Evolutionary conservation across 2,329 filamentous ascomycete genomes (phyloP).

Genomic region (Penicillium occitanis): DNA sequence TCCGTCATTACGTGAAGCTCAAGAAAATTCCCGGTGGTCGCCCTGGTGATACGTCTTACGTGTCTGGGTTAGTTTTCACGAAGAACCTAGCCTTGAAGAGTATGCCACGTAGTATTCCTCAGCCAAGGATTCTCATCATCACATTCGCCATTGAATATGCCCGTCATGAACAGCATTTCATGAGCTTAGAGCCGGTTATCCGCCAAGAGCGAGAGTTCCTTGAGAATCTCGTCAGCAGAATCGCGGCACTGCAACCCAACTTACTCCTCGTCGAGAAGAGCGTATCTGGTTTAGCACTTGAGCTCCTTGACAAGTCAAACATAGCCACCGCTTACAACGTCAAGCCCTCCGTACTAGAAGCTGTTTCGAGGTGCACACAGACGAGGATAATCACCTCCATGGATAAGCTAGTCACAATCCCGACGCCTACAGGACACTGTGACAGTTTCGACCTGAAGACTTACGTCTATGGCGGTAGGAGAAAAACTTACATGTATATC

Average conservation of each 20-base stretch:
- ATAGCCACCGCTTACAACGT: conserved; percentile 96
- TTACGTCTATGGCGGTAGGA: conserved; percentile 78
- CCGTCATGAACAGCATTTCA: conserved; percentile 88
- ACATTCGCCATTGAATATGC: conserved; percentile 97
- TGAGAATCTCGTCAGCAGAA: conserved; percentile 85
- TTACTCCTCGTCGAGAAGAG: conserved; percentile 89
- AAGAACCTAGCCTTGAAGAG: conserved; percentile 96
- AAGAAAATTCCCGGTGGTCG: conserved; percentile 93
- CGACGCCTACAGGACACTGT: conserved; percentile 74
- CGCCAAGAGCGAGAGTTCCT: conserved; percentile 94
- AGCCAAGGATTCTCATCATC: conserved; percentile 86
- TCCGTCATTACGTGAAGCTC: conserved; percentile 93
- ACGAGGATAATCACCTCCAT: conserved; percentile 92
- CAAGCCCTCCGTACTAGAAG: conserved; percentile 91
- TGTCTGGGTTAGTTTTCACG: conserved; percentile 94
- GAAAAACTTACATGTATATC: conserved; percentile 94
- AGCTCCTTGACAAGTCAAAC: conserved; percentile 81
- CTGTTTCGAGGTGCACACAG: conserved; percentile 87
- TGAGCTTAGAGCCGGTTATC: conserved; percentile 96
- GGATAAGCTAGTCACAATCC: conserved; percentile 80
- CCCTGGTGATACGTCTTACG: conserved; percentile 90
- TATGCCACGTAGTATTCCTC: conserved; percentile 82
- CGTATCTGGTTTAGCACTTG: conserved; percentile 85
- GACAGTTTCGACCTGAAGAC: conserved; percentile 93
- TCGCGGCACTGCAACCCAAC: conserved; percentile 79